phyloP scores from a whole-genome alignment of 768 basidiomycete species.

The Tephrocybe sp. region DNA sequence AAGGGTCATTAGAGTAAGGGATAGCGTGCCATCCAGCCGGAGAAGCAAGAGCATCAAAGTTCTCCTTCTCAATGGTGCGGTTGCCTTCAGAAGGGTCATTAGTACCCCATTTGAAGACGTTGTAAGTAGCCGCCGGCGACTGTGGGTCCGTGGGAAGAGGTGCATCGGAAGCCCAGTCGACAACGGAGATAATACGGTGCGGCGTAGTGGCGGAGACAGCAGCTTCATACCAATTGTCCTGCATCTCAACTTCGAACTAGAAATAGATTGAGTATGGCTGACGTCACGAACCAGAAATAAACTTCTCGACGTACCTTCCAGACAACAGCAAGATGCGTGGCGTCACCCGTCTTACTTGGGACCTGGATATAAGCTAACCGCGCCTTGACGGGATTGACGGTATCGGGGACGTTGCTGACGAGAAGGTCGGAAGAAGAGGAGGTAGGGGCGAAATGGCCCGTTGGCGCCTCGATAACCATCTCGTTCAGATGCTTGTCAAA shows the following conservation, averaged over 20 bases:
- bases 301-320: conserved; percentile 61
- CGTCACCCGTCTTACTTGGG: conserved; percentile 59
- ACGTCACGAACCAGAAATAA: not conserved
- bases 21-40: conserved; percentile 93
- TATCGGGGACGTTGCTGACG: conserved; percentile 68
- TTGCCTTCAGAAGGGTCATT: conserved; percentile 83
- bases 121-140: conserved; percentile 50
- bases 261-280: not conserved
- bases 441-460: conserved; percentile 45
- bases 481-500: conserved; percentile 49
- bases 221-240: conserved; percentile 96
- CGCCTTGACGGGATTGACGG: conserved; percentile 81
- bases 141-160: conserved; percentile 33
- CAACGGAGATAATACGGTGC: conserved; percentile 81
- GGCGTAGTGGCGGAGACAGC: conserved; percentile 74
- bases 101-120: conserved; percentile 77
- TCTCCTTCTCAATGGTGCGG: conserved; percentile 58
- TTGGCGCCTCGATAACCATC: conserved; percentile 42
- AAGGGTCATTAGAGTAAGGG: conserved; percentile 70
- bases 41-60: conserved; percentile 75
- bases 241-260: conserved; percentile 89
- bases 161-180: conserved; percentile 93
- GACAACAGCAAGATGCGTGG: conserved; percentile 67
- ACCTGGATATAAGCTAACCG: conserved; percentile 82
- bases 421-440: conserved; percentile 37